These are phyloP conservation scores for Rutidosis leptorrhynchoides DNA, from an alignment of 129 eudicot genomes.

Conservation along the genomic window DNA sequence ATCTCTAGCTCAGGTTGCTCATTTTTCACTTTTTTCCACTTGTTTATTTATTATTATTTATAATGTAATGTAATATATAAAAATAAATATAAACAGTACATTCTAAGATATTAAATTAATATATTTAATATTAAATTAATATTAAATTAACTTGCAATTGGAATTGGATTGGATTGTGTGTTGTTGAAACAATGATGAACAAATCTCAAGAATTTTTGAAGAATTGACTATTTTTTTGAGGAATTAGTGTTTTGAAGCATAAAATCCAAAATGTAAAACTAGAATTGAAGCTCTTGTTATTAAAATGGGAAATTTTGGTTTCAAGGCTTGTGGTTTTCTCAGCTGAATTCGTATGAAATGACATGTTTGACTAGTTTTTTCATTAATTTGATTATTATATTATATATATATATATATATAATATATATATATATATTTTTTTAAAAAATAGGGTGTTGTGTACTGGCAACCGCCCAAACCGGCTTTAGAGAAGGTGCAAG, in stretches of 20 bases:
- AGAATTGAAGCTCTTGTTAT: background rate
- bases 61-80: too few species aligned
- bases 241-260: conserved; percentile 4
- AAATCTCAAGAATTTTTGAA: background rate
- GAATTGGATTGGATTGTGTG: background rate
- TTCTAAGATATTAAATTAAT: too few species aligned
- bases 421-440: background rate
- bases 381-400: background rate
- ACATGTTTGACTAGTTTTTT: background rate
- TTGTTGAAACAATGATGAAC: conserved; percentile 11
- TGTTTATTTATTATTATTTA: conserved; percentile 3
- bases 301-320: conserved; percentile 3
- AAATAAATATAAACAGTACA: too few species aligned
- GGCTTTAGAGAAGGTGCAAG: conserved; percentile 73
- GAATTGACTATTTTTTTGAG: background rate
- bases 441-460: conserved; percentile 75
- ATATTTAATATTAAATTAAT: too few species aligned
- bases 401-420: too few species aligned
- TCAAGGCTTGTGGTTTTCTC: background rate
- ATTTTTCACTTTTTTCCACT: conserved; percentile 28
- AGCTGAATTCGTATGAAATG: background rate
- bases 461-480: conserved; percentile 90
- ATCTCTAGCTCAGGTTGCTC: conserved; percentile 91
- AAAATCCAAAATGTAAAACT: background rate
- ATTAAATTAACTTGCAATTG: too few species aligned